phyloP scores from a whole-genome alignment of 106 monocot species.

The Dioscorea alata region DNA sequence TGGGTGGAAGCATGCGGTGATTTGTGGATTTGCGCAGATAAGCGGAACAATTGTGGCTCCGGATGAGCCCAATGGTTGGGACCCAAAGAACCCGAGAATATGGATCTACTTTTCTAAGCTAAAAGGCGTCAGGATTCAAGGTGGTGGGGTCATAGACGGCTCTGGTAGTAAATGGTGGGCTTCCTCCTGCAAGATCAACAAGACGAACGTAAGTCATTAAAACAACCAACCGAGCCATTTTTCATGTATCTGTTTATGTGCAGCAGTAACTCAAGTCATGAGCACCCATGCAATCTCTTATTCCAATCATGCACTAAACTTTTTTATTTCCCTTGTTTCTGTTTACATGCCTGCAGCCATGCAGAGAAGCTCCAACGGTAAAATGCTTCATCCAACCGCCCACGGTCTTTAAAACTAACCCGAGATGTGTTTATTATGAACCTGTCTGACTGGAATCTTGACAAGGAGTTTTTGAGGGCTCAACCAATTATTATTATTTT shows the following conservation, averaged over 20 bases:
- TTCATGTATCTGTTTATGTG: too few species aligned
- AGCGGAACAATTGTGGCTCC: constrained; percentile 81
- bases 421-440: too few species aligned
- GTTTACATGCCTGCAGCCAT: constrained; percentile 50
- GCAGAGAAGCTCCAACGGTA: constrained; percentile 96
- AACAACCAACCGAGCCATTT: not conserved
- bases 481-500: too few species aligned
- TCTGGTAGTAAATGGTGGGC: constrained; percentile 98
- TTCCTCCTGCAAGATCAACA: constrained; percentile 87
- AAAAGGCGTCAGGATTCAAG: constrained; percentile 47
- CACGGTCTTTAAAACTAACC: too few species aligned
- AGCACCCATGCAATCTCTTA: not conserved
- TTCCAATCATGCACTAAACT: not conserved
- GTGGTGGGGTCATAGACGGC: constrained; percentile 83
- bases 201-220: constrained; percentile 53
- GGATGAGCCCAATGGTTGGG: constrained; percentile 69
- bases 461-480: too few species aligned
- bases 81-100: constrained; percentile 48
- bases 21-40: constrained; percentile 22
- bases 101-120: constrained; percentile 77
- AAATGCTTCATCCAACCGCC: not conserved
- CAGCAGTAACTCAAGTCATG: too few species aligned
- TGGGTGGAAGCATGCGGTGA: too few species aligned
- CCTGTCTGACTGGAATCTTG: too few species aligned
- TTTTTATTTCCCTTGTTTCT: not conserved